These are phyloP conservation scores for Chaetomiaceae sp. DNA, from an alignment of 2,329 filamentous ascomycete species.

Conservation along the genomic window DNA sequence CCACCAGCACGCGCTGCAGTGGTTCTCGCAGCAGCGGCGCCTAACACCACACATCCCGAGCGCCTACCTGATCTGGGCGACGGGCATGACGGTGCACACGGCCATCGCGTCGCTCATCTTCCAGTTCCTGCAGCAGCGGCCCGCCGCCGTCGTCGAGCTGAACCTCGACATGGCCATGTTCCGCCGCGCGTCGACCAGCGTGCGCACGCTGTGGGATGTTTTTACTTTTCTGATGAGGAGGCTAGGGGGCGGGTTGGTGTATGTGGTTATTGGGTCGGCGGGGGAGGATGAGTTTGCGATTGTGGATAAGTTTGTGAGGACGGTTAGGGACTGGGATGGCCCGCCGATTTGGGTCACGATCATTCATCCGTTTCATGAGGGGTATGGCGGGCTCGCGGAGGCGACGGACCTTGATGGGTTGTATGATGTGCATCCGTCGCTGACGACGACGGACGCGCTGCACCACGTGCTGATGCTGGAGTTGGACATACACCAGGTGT, in stretches of 20 bases:
- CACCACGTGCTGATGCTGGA: conserved; percentile 28
- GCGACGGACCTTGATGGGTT: conserved; percentile 28
- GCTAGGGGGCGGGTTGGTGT: conserved; percentile 26
- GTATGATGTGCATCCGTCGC: conserved; percentile 28
- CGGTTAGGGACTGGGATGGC: conserved; percentile 25
- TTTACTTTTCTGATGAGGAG: conserved; percentile 20
- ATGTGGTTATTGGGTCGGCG: conserved; percentile 27
- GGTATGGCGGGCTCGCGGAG: conserved; percentile 21
- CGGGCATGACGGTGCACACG: conserved; percentile 28
- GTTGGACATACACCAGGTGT: conserved; percentile 20
- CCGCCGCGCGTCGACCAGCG: conserved; percentile 18
- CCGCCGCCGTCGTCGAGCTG: conserved; percentile 20
- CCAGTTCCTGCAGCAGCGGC: conserved; percentile 28
- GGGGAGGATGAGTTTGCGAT: conserved; percentile 27
- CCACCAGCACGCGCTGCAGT: conserved; percentile 27
- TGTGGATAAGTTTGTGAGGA: conserved; percentile 25
- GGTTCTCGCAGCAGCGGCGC: conserved; percentile 24
- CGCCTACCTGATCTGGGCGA: conserved; percentile 27
- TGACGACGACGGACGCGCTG: conserved; percentile 28
- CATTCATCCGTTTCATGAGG: conserved; percentile 27
- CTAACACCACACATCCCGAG: conserved; percentile 23
- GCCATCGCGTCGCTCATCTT: conserved; percentile 27
- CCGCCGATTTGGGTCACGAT: conserved; percentile 27
- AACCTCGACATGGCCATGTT: conserved; percentile 23
- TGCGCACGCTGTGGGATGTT: conserved; percentile 24